Base-by-base conservation (phyloP, 2,329 filamentous ascomycete species). In the Xylaria arbuscula region DNA sequence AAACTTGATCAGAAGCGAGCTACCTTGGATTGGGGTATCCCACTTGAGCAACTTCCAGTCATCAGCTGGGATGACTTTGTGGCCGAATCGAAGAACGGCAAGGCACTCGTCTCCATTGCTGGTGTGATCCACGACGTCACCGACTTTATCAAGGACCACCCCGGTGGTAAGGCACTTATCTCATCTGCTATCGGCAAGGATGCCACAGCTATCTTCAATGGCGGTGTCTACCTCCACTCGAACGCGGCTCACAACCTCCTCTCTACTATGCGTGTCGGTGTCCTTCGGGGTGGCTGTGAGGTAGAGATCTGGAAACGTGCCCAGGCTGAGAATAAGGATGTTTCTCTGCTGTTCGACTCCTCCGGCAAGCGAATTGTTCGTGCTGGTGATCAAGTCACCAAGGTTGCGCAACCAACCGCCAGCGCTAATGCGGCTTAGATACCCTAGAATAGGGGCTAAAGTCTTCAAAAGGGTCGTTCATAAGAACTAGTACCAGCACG, bases 361-460 rank as follows among this genome's bases (percentile, higher is more conserved):
- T 82, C 87, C 67, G 92, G 92, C 63, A 86, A 91, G 78, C 87
- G 89, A 62, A 91, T 94, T 74, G 87, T 93, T 76, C 89, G 92
- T 69, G 91, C 92, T 72, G 92, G 91, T 58, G 85, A 89, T 75
- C 92, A 94, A 81, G 87, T 92, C 62, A 94, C 92, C 70, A 91
- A 91, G 81, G 88, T 93, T 69, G 84, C 88, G 13, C 88, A 93
- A 80, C 91, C 92, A 54, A 86, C 91, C 47, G 87, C 88, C 67
- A 91, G 88, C 75, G 92, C 92, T 69, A 90, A 90, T 82, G 91
- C 91, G 69, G 92, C 92, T 77, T 92, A 68, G 75, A 47, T n/a
- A 1, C 32, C 38, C 28, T 28, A 24, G 1, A 2, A 40, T 34
- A 36, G 36, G 8, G 55, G 22, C 28, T 60, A 19, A 19, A 17